Evolutionary conservation across 331 rosid species (phyloP).

Genomic region (Quercus lobata): DNA sequence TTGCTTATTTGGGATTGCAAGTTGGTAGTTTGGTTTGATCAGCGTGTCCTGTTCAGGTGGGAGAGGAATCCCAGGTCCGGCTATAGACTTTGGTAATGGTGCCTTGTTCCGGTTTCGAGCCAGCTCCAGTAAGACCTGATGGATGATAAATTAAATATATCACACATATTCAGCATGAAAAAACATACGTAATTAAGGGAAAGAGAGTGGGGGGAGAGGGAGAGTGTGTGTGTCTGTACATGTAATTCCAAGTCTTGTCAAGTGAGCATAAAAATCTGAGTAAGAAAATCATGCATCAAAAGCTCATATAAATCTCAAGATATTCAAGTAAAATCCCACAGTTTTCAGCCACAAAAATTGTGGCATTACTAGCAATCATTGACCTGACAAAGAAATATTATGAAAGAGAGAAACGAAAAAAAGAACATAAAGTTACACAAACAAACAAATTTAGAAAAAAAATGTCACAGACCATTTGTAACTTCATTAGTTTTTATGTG

Average conservation of each 20-base stretch:
- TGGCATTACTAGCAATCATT: background rate
- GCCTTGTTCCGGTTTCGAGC: slow-evolving; percentile 76
- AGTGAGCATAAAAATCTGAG: background rate
- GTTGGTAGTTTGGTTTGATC: slow-evolving; percentile 76
- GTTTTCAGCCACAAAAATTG: background rate
- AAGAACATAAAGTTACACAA: background rate
- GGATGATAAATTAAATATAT: slow-evolving; percentile 13
- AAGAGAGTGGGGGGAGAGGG: background rate
- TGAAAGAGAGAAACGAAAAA: background rate
- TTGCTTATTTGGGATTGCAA: slow-evolving; percentile 68
- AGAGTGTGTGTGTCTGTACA: background rate
- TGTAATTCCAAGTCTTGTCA: background rate
- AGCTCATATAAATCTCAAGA: background rate
- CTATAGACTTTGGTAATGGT: slow-evolving; percentile 62
- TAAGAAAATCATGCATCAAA: background rate
- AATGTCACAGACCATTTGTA: background rate
- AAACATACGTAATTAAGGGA: background rate
- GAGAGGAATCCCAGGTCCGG: slow-evolving; percentile 71
- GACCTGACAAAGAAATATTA: background rate
- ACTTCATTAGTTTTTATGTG: background rate
- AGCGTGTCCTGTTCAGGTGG: slow-evolving; percentile 86
- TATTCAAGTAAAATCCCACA: background rate
- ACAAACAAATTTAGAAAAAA: background rate
- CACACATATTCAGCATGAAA: background rate
- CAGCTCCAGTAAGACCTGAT: slow-evolving; percentile 77